A percentile compares a stretch with the other conserved stretches of the same genome.
Evolutionary conservation across 768 basidiomycete genomes (phyloP).

Genomic region (Imleria badia): DNA sequence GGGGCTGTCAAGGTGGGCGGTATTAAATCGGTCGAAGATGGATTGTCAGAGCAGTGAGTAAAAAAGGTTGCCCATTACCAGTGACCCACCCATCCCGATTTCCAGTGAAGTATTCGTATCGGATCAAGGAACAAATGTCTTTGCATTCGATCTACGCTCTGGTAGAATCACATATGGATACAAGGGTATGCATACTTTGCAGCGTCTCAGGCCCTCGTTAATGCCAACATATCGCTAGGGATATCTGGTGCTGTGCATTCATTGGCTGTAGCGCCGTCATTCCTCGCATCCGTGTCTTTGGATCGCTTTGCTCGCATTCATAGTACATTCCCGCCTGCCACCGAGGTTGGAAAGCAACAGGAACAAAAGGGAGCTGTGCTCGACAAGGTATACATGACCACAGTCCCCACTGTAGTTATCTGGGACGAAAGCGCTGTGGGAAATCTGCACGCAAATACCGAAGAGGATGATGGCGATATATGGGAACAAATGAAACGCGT

Average conservation of each 20-base stretch:
- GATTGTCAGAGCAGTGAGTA: conserved; percentile 63
- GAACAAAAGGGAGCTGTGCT: conserved; percentile 60
- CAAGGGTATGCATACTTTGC: conserved; percentile 46
- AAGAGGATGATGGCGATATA: conserved; percentile 55
- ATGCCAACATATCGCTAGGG: conserved; percentile 39
- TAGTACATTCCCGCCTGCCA: conserved; percentile 53
- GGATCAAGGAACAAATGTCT: conserved; percentile 64
- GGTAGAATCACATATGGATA: conserved; percentile 66
- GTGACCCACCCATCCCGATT: neutral
- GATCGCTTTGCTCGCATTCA: conserved; percentile 76
- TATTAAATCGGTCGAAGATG: conserved; percentile 56
- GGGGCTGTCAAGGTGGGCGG: conserved; percentile 60
- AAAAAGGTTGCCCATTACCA: neutral
- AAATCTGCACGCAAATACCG: conserved; percentile 9
- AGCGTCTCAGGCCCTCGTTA: neutral
- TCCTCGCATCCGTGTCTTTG: conserved; percentile 60
- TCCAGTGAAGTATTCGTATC: conserved; percentile 67
- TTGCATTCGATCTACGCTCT: conserved; percentile 66
- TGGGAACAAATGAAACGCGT: conserved; percentile 68
- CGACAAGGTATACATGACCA: conserved; percentile 63
- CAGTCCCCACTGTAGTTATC: conserved; percentile 57
- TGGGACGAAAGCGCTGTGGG: conserved; percentile 52
- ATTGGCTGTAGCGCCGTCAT: conserved; percentile 51
- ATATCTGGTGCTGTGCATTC: conserved; percentile 70
- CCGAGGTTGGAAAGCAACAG: conserved; percentile 46